Percentiles rank a stretch among this genome's conserved stretches.
phyloP scores from a whole-genome alignment of 2,329 filamentous ascomycete species.

The Epichloe gansuensis region DNA sequence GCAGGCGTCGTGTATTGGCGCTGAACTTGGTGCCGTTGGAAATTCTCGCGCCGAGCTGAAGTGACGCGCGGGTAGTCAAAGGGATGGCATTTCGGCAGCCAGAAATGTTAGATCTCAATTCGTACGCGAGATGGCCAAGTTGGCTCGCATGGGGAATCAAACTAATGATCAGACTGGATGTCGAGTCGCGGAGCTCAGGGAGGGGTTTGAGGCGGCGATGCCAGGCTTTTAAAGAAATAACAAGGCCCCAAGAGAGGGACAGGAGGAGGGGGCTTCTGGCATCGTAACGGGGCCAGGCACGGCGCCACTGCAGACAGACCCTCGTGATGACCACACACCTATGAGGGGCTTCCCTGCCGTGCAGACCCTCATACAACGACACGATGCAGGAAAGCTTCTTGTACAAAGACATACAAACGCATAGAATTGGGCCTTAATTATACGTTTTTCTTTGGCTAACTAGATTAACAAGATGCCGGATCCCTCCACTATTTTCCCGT shows the following conservation, averaged over 20 bases:
- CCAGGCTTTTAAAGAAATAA: not conserved
- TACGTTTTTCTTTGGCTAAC: not conserved
- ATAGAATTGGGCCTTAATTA: not conserved
- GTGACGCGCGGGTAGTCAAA: constrained; percentile 15
- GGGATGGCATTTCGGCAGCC: constrained; percentile 13
- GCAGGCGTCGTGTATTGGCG: constrained; percentile 1
- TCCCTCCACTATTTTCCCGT: not conserved
- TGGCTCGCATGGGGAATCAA: not conserved
- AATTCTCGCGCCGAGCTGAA: constrained; percentile 15
- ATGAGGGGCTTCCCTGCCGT: not conserved
- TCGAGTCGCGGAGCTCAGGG: not conserved
- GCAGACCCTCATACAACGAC: not conserved
- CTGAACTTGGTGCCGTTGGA: constrained; percentile 9
- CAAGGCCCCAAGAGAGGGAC: not conserved
- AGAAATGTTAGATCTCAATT: not conserved
- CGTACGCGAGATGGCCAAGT: not conserved
- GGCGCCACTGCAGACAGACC: constrained; percentile 5
- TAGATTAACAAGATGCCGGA: not conserved
- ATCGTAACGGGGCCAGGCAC: constrained; percentile 1
- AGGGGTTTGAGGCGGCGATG: not conserved
- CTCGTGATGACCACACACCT: constrained; percentile 3
- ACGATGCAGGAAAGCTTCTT: not conserved
- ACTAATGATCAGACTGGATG: not conserved
- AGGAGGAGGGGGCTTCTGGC: constrained; percentile 3
- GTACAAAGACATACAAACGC: not conserved